These are phyloP conservation scores for Hura crepitans DNA, from an alignment of 441 rosid genomes.

Conservation along the genomic window DNA sequence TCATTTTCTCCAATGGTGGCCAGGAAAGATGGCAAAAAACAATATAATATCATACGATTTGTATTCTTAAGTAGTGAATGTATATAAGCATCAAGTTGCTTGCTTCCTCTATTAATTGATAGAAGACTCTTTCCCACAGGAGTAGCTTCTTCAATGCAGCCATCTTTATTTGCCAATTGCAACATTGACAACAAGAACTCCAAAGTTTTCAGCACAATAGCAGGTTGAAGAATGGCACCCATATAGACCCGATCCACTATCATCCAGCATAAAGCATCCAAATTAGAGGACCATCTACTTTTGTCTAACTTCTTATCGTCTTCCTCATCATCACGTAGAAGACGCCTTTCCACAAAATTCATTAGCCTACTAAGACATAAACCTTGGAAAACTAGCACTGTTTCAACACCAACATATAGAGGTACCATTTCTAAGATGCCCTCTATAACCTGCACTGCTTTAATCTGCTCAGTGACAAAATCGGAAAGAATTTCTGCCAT, in stretches of 20 bases:
- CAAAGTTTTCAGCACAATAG: slow-evolving; percentile 70
- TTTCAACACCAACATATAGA: slow-evolving; percentile 76
- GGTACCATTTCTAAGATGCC: slow-evolving; percentile 79
- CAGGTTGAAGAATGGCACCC: slow-evolving; percentile 97
- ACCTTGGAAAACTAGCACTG: slow-evolving; percentile 83
- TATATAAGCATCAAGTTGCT: slow-evolving; percentile 87
- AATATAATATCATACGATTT: slow-evolving; percentile 84
- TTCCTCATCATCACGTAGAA: slow-evolving; percentile 99
- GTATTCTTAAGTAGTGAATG: slow-evolving; percentile 93
- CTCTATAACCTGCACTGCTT: slow-evolving; percentile 70
- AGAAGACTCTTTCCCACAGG: slow-evolving; percentile 91
- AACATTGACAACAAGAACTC: slow-evolving; percentile 98
- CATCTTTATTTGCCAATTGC: slow-evolving; percentile 97
- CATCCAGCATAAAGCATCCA: slow-evolving; percentile 96
- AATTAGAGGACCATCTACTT: slow-evolving; percentile 87
- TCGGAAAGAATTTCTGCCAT: slow-evolving; percentile 94
- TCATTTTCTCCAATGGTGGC: slow-evolving; percentile 81
- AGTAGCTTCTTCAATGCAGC: slow-evolving; percentile 88
- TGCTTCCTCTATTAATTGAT: slow-evolving; percentile 79
- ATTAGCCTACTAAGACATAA: slow-evolving; percentile 83
- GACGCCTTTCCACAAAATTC: slow-evolving; percentile 98
- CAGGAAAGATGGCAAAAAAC: slow-evolving; percentile 96
- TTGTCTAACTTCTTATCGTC: slow-evolving; percentile 88
- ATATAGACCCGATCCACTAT: slow-evolving; percentile 95
- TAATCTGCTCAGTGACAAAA: slow-evolving; percentile 85